Evolutionary conservation across 176 grass and related monocot species (phyloP).

Genomic region (Saccharum officinarum): DNA sequence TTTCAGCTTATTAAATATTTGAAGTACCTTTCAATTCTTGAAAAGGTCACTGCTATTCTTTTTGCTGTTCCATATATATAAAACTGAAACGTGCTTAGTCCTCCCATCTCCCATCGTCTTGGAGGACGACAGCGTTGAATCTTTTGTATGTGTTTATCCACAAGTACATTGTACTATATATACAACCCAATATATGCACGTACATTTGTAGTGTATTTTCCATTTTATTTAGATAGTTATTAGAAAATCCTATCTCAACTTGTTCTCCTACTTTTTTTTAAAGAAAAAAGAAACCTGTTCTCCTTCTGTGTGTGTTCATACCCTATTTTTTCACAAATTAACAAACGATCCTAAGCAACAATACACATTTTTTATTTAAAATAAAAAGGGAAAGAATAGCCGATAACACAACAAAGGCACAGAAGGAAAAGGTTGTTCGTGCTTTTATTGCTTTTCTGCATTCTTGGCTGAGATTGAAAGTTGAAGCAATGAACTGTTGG

Average conservation of each 20-base stretch:
- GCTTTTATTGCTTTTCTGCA: not conserved
- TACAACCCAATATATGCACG: not conserved
- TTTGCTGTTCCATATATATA: not conserved
- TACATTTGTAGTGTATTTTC: not conserved
- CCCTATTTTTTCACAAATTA: not conserved
- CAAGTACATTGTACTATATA: not conserved
- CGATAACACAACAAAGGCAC: not conserved
- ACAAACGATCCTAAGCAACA: not conserved
- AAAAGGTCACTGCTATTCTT: not conserved
- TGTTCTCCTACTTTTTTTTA: too few species aligned
- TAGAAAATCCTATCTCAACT: too few species aligned
- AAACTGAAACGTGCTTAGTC: not conserved
- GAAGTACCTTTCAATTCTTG: not conserved
- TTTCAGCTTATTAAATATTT: too few species aligned
- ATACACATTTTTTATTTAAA: not conserved
- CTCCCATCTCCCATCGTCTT: not conserved
- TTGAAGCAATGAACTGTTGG: conserved; percentile 25
- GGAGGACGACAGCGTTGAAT: not conserved
- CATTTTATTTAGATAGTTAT: too few species aligned
- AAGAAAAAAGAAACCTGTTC: too few species aligned
- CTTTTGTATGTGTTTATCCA: not conserved
- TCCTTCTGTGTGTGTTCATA: not conserved
- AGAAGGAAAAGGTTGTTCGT: not conserved
- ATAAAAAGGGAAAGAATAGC: not conserved
- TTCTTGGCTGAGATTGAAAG: conserved; percentile 30